Base-by-base conservation (phyloP, 75 land plant species). In the Sequoiadendron giganteum region DNA sequence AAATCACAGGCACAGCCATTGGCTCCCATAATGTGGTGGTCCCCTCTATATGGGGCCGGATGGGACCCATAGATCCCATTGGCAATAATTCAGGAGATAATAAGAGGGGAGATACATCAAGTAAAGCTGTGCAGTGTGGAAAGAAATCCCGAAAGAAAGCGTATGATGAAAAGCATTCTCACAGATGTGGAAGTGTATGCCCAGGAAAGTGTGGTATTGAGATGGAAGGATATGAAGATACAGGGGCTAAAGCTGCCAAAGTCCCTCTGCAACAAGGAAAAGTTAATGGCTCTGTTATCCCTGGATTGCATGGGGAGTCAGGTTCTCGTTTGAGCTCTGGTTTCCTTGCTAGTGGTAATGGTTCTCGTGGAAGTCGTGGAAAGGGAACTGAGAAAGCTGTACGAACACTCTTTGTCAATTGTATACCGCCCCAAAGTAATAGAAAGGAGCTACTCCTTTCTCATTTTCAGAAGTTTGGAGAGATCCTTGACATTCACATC, bases 381-480 rank as follows among this genome's bases (percentile, higher is more conserved):
- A 92, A 86, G 65, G 86, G 90, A 77, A 83, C 90, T 88, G 96
- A 92, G 47, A 95, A 93, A 88, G 99, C 99, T 58, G 88, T 89
- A 34, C 91, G 97, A 9, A 97, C 99, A 39, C 90, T 98, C 38
- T 97, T 94, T 95, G 96, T 98, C 38, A 92, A 92, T 90, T 93
- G 95, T 56, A 93, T 98, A 91, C 99, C 99, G 14, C 88, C 77
- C 65, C 88, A 94, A 85, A 88, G 84, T 56, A 98, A 98, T 90
- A 94, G 84, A 73, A 93, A 68, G 34, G 99, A 96, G 82, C 86
- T 90, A 2, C 93, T 98, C 88, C 88, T 94, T 58, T 90, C 94
- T 18, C 99, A 98, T 90, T 98, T 98, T 89, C 88, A 87, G 54
- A 98, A 98, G 90, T 98, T 97, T 92, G 99, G 99, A 21, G 92